Evolutionary conservation across 2,329 filamentous ascomycete genomes (phyloP).

Genomic region (Aspergillus aculeatus): DNA sequence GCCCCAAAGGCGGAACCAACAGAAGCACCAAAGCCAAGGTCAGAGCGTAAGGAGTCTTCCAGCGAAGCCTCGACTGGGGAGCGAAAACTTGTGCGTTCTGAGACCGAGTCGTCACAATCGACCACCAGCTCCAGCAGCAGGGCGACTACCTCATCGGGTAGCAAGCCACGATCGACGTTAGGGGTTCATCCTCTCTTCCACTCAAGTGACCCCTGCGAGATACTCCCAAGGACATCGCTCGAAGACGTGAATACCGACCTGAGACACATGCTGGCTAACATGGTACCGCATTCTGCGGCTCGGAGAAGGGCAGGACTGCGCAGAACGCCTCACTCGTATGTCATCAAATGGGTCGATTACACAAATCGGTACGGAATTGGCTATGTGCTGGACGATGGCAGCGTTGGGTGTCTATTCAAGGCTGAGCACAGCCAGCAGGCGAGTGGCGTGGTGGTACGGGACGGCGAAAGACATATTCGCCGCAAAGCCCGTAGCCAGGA

Average conservation of each 20-base stretch:
- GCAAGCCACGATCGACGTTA: constrained; percentile 36
- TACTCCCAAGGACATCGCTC: constrained; percentile 40
- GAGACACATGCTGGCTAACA: constrained; percentile 38
- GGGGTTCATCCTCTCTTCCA: constrained; percentile 41
- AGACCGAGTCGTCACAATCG: constrained; percentile 17
- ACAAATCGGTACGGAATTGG: constrained; percentile 53
- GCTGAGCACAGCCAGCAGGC: constrained; percentile 45
- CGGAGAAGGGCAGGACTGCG: constrained; percentile 31
- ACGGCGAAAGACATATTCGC: constrained; percentile 48
- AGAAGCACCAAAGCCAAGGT: constrained; percentile 3
- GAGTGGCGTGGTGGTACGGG: constrained; percentile 47
- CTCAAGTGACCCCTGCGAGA: constrained; percentile 36
- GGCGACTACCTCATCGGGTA: constrained; percentile 20
- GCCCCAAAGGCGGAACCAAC: constrained; percentile 4
- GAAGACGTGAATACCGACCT: constrained; percentile 41
- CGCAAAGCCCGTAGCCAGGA: constrained; percentile 43
- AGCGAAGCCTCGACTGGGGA: constrained; percentile 2
- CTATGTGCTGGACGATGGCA: constrained; percentile 52
- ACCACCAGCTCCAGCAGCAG: constrained; percentile 31
- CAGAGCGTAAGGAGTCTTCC: neutral
- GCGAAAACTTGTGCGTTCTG: constrained; percentile 13
- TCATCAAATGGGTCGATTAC: constrained; percentile 56
- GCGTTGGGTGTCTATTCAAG: constrained; percentile 51
- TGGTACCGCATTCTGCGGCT: constrained; percentile 32
- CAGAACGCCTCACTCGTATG: constrained; percentile 43